phyloP scores from a whole-genome alignment of 2,329 filamentous ascomycete species.

The Phialophora chinensis region DNA sequence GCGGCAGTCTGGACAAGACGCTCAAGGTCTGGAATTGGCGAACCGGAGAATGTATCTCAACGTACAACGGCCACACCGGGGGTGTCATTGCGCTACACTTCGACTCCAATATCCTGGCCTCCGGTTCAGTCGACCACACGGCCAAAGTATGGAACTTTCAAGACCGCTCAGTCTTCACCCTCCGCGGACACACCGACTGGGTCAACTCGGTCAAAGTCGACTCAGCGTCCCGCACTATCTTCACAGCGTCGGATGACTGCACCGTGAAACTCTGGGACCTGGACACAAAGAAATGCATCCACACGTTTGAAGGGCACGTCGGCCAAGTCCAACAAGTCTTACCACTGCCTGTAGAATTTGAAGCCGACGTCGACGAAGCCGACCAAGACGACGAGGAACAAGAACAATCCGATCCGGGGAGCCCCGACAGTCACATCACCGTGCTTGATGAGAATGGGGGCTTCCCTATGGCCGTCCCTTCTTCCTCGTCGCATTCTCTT shows the following conservation, averaged over 20 bases:
- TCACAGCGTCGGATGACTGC: constrained; percentile 93
- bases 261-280: constrained; percentile 93
- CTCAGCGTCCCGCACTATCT: constrained; percentile 77
- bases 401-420: constrained; percentile 32
- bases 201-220: constrained; percentile 96
- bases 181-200: constrained; percentile 90
- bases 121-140: constrained; percentile 85
- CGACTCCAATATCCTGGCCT: constrained; percentile 80
- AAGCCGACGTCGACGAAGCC: constrained; percentile 70
- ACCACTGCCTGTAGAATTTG: constrained; percentile 82
- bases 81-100: constrained; percentile 90
- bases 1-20: constrained; percentile 83
- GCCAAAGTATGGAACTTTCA: constrained; percentile 94
- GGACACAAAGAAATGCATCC: constrained; percentile 78
- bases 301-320: constrained; percentile 83
- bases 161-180: constrained; percentile 76
- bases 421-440: constrained; percentile 33
- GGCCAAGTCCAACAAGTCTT: constrained; percentile 94
- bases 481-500: constrained; percentile 25
- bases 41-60: constrained; percentile 84
- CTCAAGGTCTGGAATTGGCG: constrained; percentile 97
- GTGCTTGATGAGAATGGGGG: constrained; percentile 24
- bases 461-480: constrained; percentile 24
- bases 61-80: constrained; percentile 76
- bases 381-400: constrained; percentile 61